phyloP scores from a whole-genome alignment of 2,329 filamentous ascomycete genomes.

The Hypoxylon sp. region DNA sequence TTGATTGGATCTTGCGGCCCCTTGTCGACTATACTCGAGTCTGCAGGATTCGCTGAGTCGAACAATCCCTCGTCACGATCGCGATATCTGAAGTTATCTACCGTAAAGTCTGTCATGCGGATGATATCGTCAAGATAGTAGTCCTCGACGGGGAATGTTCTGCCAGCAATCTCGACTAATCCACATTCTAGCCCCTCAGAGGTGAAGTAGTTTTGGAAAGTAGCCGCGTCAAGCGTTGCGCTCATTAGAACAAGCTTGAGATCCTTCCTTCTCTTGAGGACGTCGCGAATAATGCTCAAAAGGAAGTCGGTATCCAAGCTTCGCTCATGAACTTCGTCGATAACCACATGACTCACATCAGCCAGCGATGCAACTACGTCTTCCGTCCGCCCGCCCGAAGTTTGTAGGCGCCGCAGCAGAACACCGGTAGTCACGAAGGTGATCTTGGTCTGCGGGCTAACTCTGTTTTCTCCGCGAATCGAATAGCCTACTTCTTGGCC shows the following conservation, averaged over 20 bases:
- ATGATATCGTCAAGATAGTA: slow-evolving; percentile 90
- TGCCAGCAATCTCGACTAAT: slow-evolving; percentile 83
- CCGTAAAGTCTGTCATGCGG: slow-evolving; percentile 75
- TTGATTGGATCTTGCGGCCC: slow-evolving; percentile 63
- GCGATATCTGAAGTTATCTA: slow-evolving; percentile 41
- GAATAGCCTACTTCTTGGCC: slow-evolving; percentile 91
- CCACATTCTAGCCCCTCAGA: slow-evolving; percentile 73
- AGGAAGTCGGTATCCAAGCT: slow-evolving; percentile 95
- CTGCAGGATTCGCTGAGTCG: slow-evolving; percentile 52
- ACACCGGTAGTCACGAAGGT: slow-evolving; percentile 97
- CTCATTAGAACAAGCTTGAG: slow-evolving; percentile 96
- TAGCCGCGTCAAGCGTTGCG: slow-evolving; percentile 87
- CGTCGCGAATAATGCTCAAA: slow-evolving; percentile 84
- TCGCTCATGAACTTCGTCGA: slow-evolving; percentile 96
- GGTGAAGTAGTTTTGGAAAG: slow-evolving; percentile 86
- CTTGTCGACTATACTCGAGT: slow-evolving; percentile 48
- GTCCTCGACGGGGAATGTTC: slow-evolving; percentile 90
- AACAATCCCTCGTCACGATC: slow-evolving; percentile 38
- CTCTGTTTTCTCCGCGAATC: slow-evolving; percentile 88
- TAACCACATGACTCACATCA: slow-evolving; percentile 92
- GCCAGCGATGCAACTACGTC: slow-evolving; percentile 83
- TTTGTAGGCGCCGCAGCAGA: slow-evolving; percentile 87
- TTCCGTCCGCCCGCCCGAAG: slow-evolving; percentile 79
- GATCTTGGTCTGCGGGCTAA: slow-evolving; percentile 79
- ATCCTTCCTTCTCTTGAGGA: slow-evolving; percentile 75